A percentile compares a stretch with the other conserved stretches of the same genome.
phyloP scores from a whole-genome alignment of 2,329 filamentous ascomycete species.

The Myriosclerotinia duriaeana region DNA sequence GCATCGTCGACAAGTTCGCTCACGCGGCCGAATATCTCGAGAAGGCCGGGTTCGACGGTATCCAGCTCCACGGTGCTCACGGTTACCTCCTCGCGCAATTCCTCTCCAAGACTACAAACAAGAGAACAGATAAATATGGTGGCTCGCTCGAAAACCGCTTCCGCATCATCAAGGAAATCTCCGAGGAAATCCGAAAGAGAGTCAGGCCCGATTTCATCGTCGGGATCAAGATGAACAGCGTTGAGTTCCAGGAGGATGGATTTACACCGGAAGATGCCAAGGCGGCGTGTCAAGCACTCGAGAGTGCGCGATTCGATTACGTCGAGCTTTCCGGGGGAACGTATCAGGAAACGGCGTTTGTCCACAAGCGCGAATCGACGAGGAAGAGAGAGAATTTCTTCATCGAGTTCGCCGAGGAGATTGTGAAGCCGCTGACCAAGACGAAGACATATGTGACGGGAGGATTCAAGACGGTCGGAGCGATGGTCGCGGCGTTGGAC shows the following conservation, averaged over 20 bases:
- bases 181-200: not conserved
- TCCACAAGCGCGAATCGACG: slow-evolving; percentile 43
- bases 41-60: slow-evolving; percentile 59
- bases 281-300: slow-evolving; percentile 51
- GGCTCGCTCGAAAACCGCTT: slow-evolving; percentile 40
- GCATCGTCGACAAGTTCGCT: slow-evolving; percentile 60
- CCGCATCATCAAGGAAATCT: slow-evolving; percentile 44
- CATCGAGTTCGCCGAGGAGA: slow-evolving; percentile 59
- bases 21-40: slow-evolving; percentile 61
- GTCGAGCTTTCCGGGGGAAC: slow-evolving; percentile 66
- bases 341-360: slow-evolving; percentile 51
- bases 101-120: slow-evolving; percentile 37
- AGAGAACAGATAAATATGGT: slow-evolving; percentile 39
- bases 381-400: slow-evolving; percentile 65
- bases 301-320: slow-evolving; percentile 59
- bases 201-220: slow-evolving; percentile 46
- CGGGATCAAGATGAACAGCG: slow-evolving; percentile 58
- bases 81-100: slow-evolving; percentile 41
- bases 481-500: slow-evolving; percentile 48
- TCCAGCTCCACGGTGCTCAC: slow-evolving; percentile 42
- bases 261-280: slow-evolving; percentile 59
- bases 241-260: slow-evolving; percentile 56
- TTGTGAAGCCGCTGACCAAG: slow-evolving; percentile 48
- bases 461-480: slow-evolving; percentile 54
- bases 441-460: slow-evolving; percentile 58